Evolutionary conservation across 176 grass and related monocot genomes (phyloP), one percentile per base, ranked within the genome.

Genomic region (Aechmea fasciata): DNA sequence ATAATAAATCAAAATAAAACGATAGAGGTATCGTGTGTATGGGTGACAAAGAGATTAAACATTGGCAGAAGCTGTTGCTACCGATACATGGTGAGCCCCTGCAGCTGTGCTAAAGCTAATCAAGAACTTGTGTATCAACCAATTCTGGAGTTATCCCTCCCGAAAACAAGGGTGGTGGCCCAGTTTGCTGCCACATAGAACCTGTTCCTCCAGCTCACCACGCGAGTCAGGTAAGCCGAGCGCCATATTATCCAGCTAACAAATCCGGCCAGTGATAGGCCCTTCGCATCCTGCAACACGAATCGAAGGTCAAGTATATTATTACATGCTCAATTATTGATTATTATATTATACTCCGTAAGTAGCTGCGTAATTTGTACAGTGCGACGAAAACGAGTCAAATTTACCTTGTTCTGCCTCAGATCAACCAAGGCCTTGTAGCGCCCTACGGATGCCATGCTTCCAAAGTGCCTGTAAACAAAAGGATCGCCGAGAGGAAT

Each of bases 401-500:
- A 13, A 15, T 28, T 2, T 77, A 76, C 85, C 87, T 97, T 92
- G 77, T 77, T 97, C 81, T 90, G 76, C 82, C 86, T 90, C 3
- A 97, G 84, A 77, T 97, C 89, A 55, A 97, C 89, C 72, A 92
- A 82, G 49, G 89, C 89, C 82, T 97, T 92, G 84, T 92, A 97
- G 2, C 94, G 76, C 11, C 93, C 94, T 2, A 97, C 86, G 1
- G 89, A 87, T 15, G 89, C 94, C 89, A 97, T 97, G 86, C 94
- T 97, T 53, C 93, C 93, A 3, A 97, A 71, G 78, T 92, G 89
- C 76, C 77, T 91, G 79, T 97, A 97, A 75, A 87, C 82, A 61
- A 92, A 97, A n/a, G 93, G 93, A 18, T 92, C 88, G 11, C 86
- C 86, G 17, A 87, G 69, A 11, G 81, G 50, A 11, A 75, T 68